Evolutionary conservation across 495 filamentous ascomycete species (phyloP), one percentile per base, ranked within the genome.

Genomic region (Neurospora terricola): DNA sequence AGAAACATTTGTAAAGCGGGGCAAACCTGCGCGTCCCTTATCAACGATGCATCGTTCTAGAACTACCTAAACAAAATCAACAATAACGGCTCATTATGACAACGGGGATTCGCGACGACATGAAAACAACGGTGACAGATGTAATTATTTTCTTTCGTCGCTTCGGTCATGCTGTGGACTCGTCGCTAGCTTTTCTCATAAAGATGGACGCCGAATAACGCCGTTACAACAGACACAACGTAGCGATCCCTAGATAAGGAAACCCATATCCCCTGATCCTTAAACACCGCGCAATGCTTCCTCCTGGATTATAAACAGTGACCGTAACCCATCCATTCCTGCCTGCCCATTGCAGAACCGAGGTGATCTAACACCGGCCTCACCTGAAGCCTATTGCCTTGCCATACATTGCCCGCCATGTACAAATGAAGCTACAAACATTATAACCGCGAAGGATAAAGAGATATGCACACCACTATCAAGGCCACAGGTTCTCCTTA

Each of bases 401-500:
- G 54, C 27, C 54, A 62, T 3, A 34, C 14, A 30, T 34, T 34
- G 11, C 23, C 12, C 27, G 27, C 54, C 27, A 34, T 34, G 54
- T 34, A 62, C 54, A 62, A 18, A 62, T 34, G 12, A 62, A 62
- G 11, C 54, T 18, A 34, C 27, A 62, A 16, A 9, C 27, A 30
- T 34, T 30, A 62, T 9, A 6, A 8, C 27, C 27, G 21, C 10
- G 5, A 14, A 27, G 21, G 1, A 54, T 27, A 7, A 6, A 14
- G 10, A 36, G 27, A 16, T 23, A 34, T 10, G 37, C 38, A 14
- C n/a, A 48, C 21, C 10, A 38, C 12, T 18, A 70, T 68, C 34
- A 70, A 36, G 81, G 80, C 38, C 72, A 74, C 36, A 82, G 68
- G 72, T 86, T 86, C 77, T 86, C 85, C 78, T 86, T 86, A 71